Base-by-base conservation (phyloP, 2,329 filamentous ascomycete species). In the Trichoderma cornu-damae region DNA sequence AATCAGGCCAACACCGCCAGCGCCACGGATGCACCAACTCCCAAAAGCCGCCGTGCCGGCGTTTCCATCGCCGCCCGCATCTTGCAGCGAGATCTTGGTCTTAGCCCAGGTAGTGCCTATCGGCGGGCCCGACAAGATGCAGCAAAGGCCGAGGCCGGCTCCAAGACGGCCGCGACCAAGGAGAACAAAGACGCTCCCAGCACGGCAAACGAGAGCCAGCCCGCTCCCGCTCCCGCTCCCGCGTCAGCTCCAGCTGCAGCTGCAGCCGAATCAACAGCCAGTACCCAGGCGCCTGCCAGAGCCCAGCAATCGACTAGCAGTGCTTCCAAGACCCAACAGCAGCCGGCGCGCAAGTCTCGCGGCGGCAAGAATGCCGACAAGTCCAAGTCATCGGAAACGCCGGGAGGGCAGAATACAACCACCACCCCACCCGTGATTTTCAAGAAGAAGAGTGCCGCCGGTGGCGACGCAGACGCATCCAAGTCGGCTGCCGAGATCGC, bases 51-150 rank as follows among this genome's bases (percentile, higher is more conserved):
- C 26, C 76, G 81, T 40, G 79, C 79, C 5, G 81, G 79, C n/a
- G 85, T 86, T 52, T 77, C 83, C 28, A 81, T 83, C 7, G 84
- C 85, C 9, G 84, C 84, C 9, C 79, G 83, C 14, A 83, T 88
- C 53, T 65, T 88, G 16, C 84, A 87, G 67, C 80, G 85, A 32
- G 85, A 88, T 61, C 75, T 87, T 16, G 84, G 84, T 18, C 76
- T 88, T 1, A 85, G 81, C 59, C 81, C 83, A 9, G 82, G 82
- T 35, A 83, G 80, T 63, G 81, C 84, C 12, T 81, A 85, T 67
- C 76, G 84, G 58, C 79, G 80, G 66, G 81, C 81, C 14, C 79
- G 82, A 6, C 79, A 81, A 59, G 79, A 84, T 63, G 79, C 79
- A 49, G 78, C 79, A 11, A 83, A 84, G 68, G 76, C 79, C 1